Conservation (phyloP, 371 early-diverging fungal genomes). For the Mucor sp. region DNA sequence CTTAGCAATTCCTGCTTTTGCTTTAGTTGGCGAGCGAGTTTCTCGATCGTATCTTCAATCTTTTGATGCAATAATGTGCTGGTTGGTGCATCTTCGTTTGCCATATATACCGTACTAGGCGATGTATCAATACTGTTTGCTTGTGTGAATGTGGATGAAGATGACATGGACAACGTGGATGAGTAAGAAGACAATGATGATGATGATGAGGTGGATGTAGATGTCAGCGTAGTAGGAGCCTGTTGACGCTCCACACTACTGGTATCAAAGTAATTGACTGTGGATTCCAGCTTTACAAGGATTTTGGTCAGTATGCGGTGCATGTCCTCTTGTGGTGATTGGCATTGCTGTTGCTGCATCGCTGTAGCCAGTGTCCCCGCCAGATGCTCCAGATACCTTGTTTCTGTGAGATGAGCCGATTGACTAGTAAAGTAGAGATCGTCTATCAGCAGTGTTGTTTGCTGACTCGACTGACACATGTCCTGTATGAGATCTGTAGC, state of each 20-base stretch:
- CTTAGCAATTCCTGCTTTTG: neutral
- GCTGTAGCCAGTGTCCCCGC: constrained; percentile 4
- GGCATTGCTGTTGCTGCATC: neutral
- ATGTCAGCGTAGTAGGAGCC: neutral
- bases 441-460: constrained; percentile 2
- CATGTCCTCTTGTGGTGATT: neutral
- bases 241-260: neutral
- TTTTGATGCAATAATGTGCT: neutral
- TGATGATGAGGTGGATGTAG: neutral
- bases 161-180: neutral
- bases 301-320: neutral
- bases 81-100: neutral
- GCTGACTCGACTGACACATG: neutral
- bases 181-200: neutral
- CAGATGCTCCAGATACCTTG: constrained; percentile 1
- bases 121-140: neutral
- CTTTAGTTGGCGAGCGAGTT: neutral
- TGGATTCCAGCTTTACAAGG: neutral
- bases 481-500: neutral
- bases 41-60: neutral
- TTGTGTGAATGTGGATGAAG: neutral
- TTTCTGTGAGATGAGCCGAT: neutral
- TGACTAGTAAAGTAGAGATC: constrained; percentile 20
- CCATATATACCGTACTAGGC: neutral
- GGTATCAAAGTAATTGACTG: neutral